Evolutionary conservation across 352 stramenopile genomes (phyloP), one percentile per base, ranked within the genome.

Genomic region (Pythium aristosporum): DNA sequence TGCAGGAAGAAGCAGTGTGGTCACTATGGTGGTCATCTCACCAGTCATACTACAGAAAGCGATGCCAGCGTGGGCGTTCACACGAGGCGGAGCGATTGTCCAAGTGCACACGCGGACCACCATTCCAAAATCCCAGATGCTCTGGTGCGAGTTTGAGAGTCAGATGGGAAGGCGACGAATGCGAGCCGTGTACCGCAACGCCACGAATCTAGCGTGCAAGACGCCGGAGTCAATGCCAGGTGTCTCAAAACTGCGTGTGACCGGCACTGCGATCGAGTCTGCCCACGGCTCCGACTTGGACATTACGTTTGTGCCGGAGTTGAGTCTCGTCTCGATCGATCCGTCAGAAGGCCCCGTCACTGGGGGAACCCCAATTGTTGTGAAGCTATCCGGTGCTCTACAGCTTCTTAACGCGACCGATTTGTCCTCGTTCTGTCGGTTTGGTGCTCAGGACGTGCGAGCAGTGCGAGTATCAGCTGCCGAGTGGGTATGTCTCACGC

Each of bases 351-450:
- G 52, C 30, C 48, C 46, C 16, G 25, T 28, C 4, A 25, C 32
- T 25, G 65, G 59, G n/a, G 65, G 59, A 48, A 72, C 55, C 10
- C 37, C 53, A 6, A 25, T 72, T 32, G 18, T 68, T 6, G 16
- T 72, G 3, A 66, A 51, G 20, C 36, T 71, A 21, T 56, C 63
- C n/a, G 46, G 55, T 48, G 55, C 36, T n/a, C 9, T 60, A 8
- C 55, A 50, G 30, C 16, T n/a, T 41, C 15, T 37, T 18, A 18
- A 20, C 23, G 15, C 20, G 10, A 21, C 1, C 25, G 25, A 15
- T n/a, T 44, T 41, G 1, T 44, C 23, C 2, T n/a, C 59, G 30
- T n/a, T 53, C 12, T 65, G 65, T 51, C 53, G 43, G 18, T 68
- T 71, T 55, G 65, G 44, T 9, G 16, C 32, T 9, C 28, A 46